Conservation (phyloP, 208 protist genomes). For the Leishmania major region DNA sequence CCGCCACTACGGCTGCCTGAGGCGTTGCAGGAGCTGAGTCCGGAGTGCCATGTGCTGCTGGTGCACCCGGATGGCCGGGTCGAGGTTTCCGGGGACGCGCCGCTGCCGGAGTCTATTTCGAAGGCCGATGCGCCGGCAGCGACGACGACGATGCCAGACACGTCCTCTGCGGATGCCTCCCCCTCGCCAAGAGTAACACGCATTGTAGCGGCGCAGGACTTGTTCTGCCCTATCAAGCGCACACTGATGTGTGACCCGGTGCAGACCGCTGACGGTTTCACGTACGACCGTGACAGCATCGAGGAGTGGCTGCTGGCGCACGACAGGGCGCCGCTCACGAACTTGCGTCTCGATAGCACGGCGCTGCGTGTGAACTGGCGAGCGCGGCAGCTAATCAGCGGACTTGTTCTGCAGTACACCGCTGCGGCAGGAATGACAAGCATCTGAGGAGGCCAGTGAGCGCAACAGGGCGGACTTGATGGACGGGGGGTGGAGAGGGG, state of each 20-base stretch:
- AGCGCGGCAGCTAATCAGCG: slow-evolving; percentile 28
- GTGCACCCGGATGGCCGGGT: slow-evolving; percentile 10
- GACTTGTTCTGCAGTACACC: slow-evolving; percentile 32
- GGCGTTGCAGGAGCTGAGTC: slow-evolving; percentile 32
- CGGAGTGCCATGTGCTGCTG: slow-evolving; percentile 25
- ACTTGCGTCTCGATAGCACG: slow-evolving; percentile 37
- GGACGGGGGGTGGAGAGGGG: neutral
- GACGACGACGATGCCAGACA: neutral
- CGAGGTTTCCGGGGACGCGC: slow-evolving; percentile 27
- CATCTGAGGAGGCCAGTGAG: neutral
- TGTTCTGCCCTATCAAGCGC: slow-evolving; percentile 85
- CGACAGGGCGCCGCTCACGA: slow-evolving; percentile 68
- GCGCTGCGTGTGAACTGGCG: slow-evolving; percentile 37
- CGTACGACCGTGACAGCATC: slow-evolving; percentile 88
- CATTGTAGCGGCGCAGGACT: slow-evolving; percentile 22
- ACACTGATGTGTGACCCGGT: slow-evolving; percentile 86
- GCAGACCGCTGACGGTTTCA: slow-evolving; percentile 77
- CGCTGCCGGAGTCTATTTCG: slow-evolving; percentile 2
- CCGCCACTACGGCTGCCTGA: slow-evolving; percentile 33
- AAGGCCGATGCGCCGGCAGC: neutral
- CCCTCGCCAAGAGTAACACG: neutral
- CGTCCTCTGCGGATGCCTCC: neutral
- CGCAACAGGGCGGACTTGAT: neutral
- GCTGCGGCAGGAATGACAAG: neutral
- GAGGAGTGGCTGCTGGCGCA: slow-evolving; percentile 60